Evolutionary conservation across 1,284 basidiomycete genomes (phyloP), one percentile per base, ranked within the genome.

Genomic region (Veloboletus limbatus): DNA sequence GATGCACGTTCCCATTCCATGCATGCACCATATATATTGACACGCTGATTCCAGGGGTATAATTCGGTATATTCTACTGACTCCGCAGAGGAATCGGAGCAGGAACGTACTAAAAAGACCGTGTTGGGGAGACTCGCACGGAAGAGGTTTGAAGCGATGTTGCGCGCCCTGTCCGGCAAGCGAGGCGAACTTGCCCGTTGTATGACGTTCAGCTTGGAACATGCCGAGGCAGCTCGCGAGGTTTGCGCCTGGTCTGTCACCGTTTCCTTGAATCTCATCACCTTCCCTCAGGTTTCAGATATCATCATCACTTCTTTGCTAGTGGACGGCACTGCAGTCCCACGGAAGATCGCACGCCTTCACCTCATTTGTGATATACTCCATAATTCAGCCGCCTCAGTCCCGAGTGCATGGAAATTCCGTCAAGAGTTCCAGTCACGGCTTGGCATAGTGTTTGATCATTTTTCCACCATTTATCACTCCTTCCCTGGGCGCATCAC

Each of bases 351-450:
- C 39, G 92, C 97, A 6, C 84, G 97, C 8, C 79, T 99, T 21
- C 87, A 97, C 69, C 79, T 97, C 37, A 90, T 99, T 44, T 97
- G 94, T 59, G 97, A 99, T 62, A 97, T 99, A 52, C 77, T 99
- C 22, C 94, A 98, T 72, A 99, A 99, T 65, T 93, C 92, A 3
- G 94, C 92, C 30, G 87, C 86, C 5, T 74, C 91, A 4, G 77
- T 94, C 8, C 86, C 90, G 2, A 90, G 87, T 66, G 92, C 92
- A 14, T 97, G 94, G 94, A 92, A 91, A 63, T 97, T 92, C 68
- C 83, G 95, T 26, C 84, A 90, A 51, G 88, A 93, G 54, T 94
- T 97, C 58, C 93, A 97, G 63, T 76, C 82, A 11, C 78, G 90
- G 20, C 77, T 97, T 2, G 89, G 89, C 11, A 78, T 86, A 30